Base-by-base conservation (phyloP, 768 basidiomycete species). In the Xerocomellus intermedius region DNA sequence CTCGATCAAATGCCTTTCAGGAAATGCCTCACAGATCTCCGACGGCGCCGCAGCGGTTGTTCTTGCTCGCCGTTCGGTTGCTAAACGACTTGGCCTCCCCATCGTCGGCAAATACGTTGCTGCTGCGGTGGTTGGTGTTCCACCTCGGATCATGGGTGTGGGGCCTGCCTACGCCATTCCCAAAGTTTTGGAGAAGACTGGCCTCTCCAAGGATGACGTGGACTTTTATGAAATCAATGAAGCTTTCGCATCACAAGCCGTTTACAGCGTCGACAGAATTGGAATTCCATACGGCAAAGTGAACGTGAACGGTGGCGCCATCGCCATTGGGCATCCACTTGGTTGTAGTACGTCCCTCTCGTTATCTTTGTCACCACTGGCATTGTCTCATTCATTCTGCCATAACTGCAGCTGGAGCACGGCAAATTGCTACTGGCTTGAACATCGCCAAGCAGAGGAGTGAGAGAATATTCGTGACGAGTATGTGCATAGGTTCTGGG, bases 141-240 rank as follows among this genome's bases (percentile, higher is more conserved):
- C 90, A 3, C 91, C 91, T 42, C 82, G 83, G 58, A 84, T 94
- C 69, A 94, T 94, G 91, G 93, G 93, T 64, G 84, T 96, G 64
- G 94, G 94, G 50, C 94, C 94, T 2, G 90, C 90, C 35, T 89
- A 81, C 70, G 94, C 93, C 43, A 91, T 94, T 60, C 92, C 93
- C 42, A 81, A 82, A 55, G 79, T 79, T 28, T 83, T 94, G 53
- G 77, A 81, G 62, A 80, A 82, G 64, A 77, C 82, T 2, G 89
- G 90, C 16, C 76, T 95, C 45, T 69, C 73, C 41, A 75, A 77
- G 55, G 74, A 81, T 43, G 94, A 95, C 63, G 75, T 96, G 61
- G 93, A 96, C 74, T 91, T 95, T 67, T 96, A 77, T 73, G 91
- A 94, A 74, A 92, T 93, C 72, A 94, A 94, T 69, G 92, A 94